A percentile compares a stretch with the other conserved stretches of the same genome.
Conservation (phyloP, 2,329 filamentous ascomycete species). For the Claviceps capensis region DNA sequence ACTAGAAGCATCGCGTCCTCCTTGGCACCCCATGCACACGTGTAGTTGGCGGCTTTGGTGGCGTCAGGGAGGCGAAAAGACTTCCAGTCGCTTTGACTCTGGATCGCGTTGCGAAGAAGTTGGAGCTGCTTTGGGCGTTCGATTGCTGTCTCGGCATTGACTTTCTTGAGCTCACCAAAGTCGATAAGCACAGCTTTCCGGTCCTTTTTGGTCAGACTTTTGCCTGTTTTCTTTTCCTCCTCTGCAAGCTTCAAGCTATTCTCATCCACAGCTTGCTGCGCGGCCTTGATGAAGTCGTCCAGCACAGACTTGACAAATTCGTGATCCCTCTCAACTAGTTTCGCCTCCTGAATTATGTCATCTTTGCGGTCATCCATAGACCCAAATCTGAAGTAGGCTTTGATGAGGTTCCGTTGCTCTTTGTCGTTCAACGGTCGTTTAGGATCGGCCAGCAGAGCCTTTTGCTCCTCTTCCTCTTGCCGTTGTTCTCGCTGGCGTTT, state of each 20-base stretch:
- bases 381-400: constrained; percentile 82
- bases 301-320: constrained; percentile 67
- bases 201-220: constrained; percentile 86
- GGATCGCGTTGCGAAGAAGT: constrained; percentile 62
- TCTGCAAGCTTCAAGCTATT: constrained; percentile 62
- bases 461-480: constrained; percentile 60
- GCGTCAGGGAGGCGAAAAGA: constrained; percentile 83
- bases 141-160: constrained; percentile 90
- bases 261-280: constrained; percentile 45
- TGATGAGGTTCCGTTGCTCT: constrained; percentile 82
- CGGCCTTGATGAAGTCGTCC: constrained; percentile 52
- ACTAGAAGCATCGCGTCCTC: constrained; percentile 97
- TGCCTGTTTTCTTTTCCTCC: constrained; percentile 71
- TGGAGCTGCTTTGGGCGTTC: constrained; percentile 83
- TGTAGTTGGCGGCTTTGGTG: constrained; percentile 83
- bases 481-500: constrained; percentile 51
- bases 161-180: constrained; percentile 81
- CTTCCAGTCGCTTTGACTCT: constrained; percentile 52
- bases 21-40: constrained; percentile 78
- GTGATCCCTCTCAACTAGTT: constrained; percentile 67
- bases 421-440: constrained; percentile 84
- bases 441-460: constrained; percentile 64
- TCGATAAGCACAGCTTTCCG: constrained; percentile 95
- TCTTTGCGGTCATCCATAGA: constrained; percentile 78
- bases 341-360: constrained; percentile 78